These are phyloP conservation scores for Apiotrichum sp. DNA, from an alignment of 1,284 basidiomycete genomes.

Conservation along the genomic window DNA sequence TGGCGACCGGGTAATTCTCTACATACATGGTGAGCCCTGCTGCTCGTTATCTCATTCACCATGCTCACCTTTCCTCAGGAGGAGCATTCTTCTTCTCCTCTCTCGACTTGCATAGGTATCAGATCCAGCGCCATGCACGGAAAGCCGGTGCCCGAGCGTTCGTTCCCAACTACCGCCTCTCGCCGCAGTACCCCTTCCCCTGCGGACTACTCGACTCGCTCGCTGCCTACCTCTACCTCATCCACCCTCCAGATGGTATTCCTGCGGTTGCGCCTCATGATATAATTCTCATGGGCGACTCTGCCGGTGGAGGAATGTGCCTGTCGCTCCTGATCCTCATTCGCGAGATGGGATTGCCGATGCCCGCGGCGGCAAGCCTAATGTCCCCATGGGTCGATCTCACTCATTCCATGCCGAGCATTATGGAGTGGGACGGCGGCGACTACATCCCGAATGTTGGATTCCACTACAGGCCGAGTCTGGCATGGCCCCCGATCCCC, in stretches of 20 bases:
- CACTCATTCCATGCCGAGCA: slow-evolving; percentile 87
- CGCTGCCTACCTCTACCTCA: slow-evolving; percentile 58
- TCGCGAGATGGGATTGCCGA: slow-evolving; percentile 72
- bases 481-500: slow-evolving; percentile 42
- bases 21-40: slow-evolving; percentile 41
- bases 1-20: slow-evolving; percentile 44
- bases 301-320: slow-evolving; percentile 83
- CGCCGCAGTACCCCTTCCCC: slow-evolving; percentile 89
- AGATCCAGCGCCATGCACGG: slow-evolving; percentile 77
- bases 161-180: slow-evolving; percentile 79
- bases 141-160: slow-evolving; percentile 74
- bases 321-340: slow-evolving; percentile 80
- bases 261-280: slow-evolving; percentile 68
- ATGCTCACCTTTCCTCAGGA: slow-evolving; percentile 17
- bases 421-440: slow-evolving; percentile 47
- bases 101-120: slow-evolving; percentile 54
- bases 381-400: slow-evolving; percentile 90
- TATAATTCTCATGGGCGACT: slow-evolving; percentile 83
- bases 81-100: slow-evolving; percentile 47
- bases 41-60: neutral
- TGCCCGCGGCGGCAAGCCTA: slow-evolving; percentile 75
- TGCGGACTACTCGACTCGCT: slow-evolving; percentile 47
- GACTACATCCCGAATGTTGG: slow-evolving; percentile 42
- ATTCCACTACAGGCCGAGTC: slow-evolving; percentile 45
- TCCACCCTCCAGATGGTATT: slow-evolving; percentile 67